Evolutionary conservation across 2,329 filamentous ascomycete genomes (phyloP).

Genomic region (Alternaria arbusti): DNA sequence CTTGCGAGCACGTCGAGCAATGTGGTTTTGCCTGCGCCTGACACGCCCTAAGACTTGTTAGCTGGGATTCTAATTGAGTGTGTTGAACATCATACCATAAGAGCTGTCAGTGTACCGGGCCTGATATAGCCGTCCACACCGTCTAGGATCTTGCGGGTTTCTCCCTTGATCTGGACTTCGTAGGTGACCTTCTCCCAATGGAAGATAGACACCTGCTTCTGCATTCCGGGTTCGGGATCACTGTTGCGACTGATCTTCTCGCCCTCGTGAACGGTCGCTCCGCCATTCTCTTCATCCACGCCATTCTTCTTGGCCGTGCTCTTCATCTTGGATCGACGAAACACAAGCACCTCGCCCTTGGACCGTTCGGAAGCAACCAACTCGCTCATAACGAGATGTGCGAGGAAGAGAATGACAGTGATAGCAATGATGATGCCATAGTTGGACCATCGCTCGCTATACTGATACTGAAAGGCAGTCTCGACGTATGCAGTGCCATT

Average conservation of each 20-base stretch:
- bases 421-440: constrained; percentile 71
- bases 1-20: constrained; percentile 81
- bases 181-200: constrained; percentile 40
- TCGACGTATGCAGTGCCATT: constrained; percentile 43
- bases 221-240: constrained; percentile 36
- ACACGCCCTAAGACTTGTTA: constrained; percentile 75
- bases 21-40: constrained; percentile 85
- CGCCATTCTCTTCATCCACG: constrained; percentile 46
- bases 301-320: constrained; percentile 31
- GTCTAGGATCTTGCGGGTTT: constrained; percentile 58
- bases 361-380: constrained; percentile 66
- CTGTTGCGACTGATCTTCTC: constrained; percentile 35
- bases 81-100: constrained; percentile 45
- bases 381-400: constrained; percentile 69
- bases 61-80: constrained; percentile 51
- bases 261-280: constrained; percentile 35
- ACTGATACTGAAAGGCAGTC: constrained; percentile 40
- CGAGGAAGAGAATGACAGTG: constrained; percentile 63
- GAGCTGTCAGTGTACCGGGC: constrained; percentile 56
- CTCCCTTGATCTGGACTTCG: constrained; percentile 44
- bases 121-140: constrained; percentile 62
- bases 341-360: constrained; percentile 72
- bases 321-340: constrained; percentile 52
- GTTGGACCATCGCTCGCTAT: constrained; percentile 59
- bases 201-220: constrained; percentile 48